Base-by-base conservation (phyloP, 2,329 filamentous ascomycete species). In the Colletotrichum scovillei region DNA sequence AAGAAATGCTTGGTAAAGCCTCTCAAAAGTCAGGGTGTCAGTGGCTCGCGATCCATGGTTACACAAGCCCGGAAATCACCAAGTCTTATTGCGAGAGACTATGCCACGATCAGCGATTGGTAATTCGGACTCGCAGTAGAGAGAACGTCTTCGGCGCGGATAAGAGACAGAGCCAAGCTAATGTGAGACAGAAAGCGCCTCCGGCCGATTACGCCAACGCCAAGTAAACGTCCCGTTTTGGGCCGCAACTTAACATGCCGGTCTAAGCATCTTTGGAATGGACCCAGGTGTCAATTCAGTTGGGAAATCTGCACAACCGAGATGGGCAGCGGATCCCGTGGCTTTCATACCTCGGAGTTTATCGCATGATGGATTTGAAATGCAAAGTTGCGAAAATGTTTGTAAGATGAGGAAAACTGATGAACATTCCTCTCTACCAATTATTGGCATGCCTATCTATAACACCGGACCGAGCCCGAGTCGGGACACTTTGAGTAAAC, bases 401-500 rank as follows among this genome's bases (percentile, higher is more conserved):
- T 6, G 14, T 6, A 42, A 42, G 38, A 35, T 35, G 32, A 35
- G 4, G 11, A 35, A 12, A 19, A 6, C 16, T 42, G 3, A 16
- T 16, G 38, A 3, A 19, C 38, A 16, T 42, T 42, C 14, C 38
- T 42, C 38, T 16, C 7, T 1, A 1, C 16, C 14, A 16, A 1
- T 3, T 42, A 42, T 42, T 7, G 38, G 14, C 38, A 42, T 16
- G 38, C 6, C 16, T 0, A 16, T 42, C 6, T 19, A 42, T 16
- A 16, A 16, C 38, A 14, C 38, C 38, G 2, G 16, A 6, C 2
- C 38, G 38, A 42, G 38, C 38, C 38, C 3, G 42, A n/a, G 42
- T 49, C 8, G 7, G 16, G 8, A 49, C 7, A 16, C 8, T 16
- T 75, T 77, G 4, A 1, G 75, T 76, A n/a, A 63, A 11, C 24